These are phyloP conservation scores for Heterococcus sp. DNA, from an alignment of 108 stramenopile species.

Conservation along the genomic window DNA sequence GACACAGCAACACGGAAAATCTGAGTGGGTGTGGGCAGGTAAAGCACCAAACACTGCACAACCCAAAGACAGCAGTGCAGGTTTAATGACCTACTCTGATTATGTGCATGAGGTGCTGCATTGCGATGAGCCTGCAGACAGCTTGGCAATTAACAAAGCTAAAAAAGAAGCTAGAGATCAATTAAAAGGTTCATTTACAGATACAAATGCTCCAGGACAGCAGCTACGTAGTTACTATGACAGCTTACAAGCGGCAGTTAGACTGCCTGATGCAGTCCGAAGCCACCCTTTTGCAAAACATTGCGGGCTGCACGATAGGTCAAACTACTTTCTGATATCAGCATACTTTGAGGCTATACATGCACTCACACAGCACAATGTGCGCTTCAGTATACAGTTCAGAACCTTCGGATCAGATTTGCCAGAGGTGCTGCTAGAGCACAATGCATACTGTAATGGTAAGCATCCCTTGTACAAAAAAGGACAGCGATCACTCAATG, in stretches of 20 bases:
- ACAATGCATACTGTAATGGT: not conserved
- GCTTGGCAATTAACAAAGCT: no score
- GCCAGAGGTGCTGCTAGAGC: not conserved
- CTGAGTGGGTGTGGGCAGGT: no score
- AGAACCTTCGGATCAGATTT: not conserved
- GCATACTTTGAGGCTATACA: not conserved
- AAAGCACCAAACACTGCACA: no score
- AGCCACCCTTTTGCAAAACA: not conserved
- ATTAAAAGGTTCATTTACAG: not conserved
- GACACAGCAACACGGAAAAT: no score
- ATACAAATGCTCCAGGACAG: not conserved
- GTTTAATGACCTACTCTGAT: no score
- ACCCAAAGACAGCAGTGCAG: no score
- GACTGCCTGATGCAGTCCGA: not conserved
- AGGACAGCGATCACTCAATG: no score
- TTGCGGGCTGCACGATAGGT: not conserved
- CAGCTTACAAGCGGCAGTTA: not conserved
- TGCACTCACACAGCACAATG: not conserved
- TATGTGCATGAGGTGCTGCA: no score
- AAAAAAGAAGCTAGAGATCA: not conserved
- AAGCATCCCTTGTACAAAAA: not conserved
- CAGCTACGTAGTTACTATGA: not conserved
- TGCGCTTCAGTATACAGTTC: slow-evolving; percentile 1
- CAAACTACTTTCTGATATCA: not conserved
- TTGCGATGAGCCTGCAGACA: no score